A percentile compares a stretch with the other conserved stretches of the same genome.
These are phyloP conservation scores for Pholiota microspora DNA, from an alignment of 768 basidiomycete genomes.

Conservation along the genomic window DNA sequence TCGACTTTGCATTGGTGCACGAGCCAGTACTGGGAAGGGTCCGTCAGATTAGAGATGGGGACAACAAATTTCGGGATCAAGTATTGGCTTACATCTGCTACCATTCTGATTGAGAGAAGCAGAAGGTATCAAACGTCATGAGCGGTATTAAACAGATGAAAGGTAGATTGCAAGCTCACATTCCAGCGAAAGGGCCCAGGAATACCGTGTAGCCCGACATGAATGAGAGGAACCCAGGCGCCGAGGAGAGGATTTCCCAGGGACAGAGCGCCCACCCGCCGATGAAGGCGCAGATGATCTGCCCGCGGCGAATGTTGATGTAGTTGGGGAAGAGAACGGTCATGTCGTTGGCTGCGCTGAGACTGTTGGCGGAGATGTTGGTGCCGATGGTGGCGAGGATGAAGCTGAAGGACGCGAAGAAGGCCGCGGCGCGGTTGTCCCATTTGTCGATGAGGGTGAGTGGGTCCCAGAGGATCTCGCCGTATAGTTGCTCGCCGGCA, in stretches of 20 bases:
- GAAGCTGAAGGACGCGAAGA: conserved; percentile 80
- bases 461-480: conserved; percentile 68
- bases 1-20: conserved; percentile 71
- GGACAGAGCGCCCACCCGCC: conserved; percentile 87
- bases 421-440: conserved; percentile 83
- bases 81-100: conserved; percentile 40
- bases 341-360: conserved; percentile 80
- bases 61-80: background rate
- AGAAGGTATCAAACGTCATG: background rate
- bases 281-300: conserved; percentile 73
- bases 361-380: conserved; percentile 75
- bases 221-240: conserved; percentile 69
- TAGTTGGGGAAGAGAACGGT: conserved; percentile 74
- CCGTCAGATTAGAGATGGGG: conserved; percentile 1
- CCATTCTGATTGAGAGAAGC: conserved; percentile 32
- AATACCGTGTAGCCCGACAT: conserved; percentile 87
- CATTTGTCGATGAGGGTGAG: conserved; percentile 72
- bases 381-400: conserved; percentile 68
- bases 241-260: conserved; percentile 78
- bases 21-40: conserved; percentile 65
- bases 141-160: background rate
- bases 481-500: conserved; percentile 72
- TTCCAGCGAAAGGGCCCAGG: conserved; percentile 80
- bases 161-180: too few relatives aligned
- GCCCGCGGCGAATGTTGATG: conserved; percentile 81